Conservation (phyloP, 2,329 filamentous ascomycete species). For the Hymenoscyphus salicellus region DNA sequence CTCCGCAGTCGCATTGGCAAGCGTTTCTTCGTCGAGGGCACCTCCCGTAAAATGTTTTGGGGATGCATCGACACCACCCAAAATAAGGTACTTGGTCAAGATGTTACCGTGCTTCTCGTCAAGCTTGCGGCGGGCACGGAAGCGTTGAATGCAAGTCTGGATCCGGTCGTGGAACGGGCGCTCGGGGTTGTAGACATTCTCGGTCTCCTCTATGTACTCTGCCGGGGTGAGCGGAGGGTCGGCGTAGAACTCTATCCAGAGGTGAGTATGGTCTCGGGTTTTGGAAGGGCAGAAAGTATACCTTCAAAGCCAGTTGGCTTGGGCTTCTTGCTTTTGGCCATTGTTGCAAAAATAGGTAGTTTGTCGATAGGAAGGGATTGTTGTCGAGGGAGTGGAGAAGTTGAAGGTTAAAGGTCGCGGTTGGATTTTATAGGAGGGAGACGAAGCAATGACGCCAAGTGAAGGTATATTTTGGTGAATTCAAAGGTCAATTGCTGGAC, state of each 20-base stretch:
- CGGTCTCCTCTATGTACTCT: constrained; percentile 61
- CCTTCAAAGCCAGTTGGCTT: constrained; percentile 68
- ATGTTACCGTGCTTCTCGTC: constrained; percentile 58
- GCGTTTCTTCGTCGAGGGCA: constrained; percentile 56
- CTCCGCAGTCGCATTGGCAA: constrained; percentile 59
- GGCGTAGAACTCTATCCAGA: constrained; percentile 62
- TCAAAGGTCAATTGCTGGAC: background rate
- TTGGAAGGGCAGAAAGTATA: constrained; percentile 29
- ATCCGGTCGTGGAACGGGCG: constrained; percentile 54
- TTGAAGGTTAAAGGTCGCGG: background rate
- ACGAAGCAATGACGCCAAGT: background rate
- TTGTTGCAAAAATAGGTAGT: background rate
- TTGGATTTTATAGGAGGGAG: background rate
- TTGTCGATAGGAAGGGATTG: background rate
- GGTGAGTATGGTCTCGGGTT: background rate
- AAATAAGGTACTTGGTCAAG: constrained; percentile 77
- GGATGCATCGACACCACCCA: constrained; percentile 72
- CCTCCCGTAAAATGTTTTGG: constrained; percentile 59
- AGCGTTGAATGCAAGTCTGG: constrained; percentile 80
- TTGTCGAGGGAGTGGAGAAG: background rate
- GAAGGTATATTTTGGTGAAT: background rate
- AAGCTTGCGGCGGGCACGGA: constrained; percentile 72
- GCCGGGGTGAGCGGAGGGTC: constrained; percentile 73
- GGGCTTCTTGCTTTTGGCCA: constrained; percentile 32
- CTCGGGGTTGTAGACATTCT: constrained; percentile 59